A percentile compares a stretch with the other conserved stretches of the same genome.
Conservation (phyloP, 768 basidiomycete species). For the Phaeotremella skinneri region DNA sequence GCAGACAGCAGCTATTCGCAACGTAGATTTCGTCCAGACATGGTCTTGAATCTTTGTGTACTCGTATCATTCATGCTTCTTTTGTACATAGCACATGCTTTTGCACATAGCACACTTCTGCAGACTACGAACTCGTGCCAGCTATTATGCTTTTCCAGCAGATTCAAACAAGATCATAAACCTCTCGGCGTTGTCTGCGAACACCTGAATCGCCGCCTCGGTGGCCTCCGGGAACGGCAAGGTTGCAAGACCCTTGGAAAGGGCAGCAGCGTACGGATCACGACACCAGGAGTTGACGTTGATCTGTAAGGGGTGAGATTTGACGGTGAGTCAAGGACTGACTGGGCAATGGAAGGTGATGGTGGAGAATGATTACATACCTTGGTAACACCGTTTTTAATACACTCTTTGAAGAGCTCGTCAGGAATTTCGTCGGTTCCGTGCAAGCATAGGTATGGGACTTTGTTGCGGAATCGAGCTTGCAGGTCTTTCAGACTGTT, state of each 20-base stretch:
- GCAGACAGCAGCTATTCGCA: too few species aligned
- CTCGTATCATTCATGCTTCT: too few species aligned
- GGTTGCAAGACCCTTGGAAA: conserved; percentile 26
- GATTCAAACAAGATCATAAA: conserved; percentile 47
- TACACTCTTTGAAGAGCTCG: conserved; percentile 43
- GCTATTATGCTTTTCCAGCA: conserved; percentile 45
- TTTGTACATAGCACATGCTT: too few species aligned
- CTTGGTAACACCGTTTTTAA: conserved; percentile 48
- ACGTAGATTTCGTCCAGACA: too few species aligned
- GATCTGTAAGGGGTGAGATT: conserved; percentile 24
- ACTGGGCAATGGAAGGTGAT: not conserved
- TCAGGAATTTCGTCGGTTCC: conserved; percentile 52
- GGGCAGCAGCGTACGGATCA: conserved; percentile 40
- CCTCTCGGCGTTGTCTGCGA: conserved; percentile 41
- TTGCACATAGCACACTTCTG: too few species aligned
- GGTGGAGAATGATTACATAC: too few species aligned
- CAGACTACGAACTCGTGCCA: not conserved
- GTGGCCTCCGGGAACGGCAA: conserved; percentile 47
- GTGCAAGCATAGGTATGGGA: conserved; percentile 45
- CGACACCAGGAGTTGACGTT: conserved; percentile 52
- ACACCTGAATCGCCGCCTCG: conserved; percentile 46
- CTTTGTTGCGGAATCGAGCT: conserved; percentile 37
- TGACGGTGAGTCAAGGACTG: not conserved
- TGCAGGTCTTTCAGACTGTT: conserved; percentile 25
- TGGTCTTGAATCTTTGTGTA: too few species aligned